These are phyloP conservation scores for Aspergillus egyptiacus DNA, from an alignment of 495 filamentous ascomycete species.

Conservation along the genomic window DNA sequence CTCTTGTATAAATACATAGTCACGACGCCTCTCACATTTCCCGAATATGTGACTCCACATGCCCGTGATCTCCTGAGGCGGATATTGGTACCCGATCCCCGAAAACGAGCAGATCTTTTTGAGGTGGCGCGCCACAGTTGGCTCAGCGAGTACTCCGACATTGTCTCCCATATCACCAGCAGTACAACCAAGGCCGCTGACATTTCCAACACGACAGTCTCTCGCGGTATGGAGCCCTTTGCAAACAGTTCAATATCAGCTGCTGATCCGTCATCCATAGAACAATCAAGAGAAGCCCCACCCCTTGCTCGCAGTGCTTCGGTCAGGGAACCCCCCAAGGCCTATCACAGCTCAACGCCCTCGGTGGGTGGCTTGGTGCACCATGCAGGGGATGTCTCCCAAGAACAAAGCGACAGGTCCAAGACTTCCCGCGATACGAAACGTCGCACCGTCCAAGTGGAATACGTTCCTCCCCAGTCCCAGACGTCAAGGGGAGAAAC, in stretches of 20 bases:
- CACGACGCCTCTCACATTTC: slow-evolving; percentile 93
- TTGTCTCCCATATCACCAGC: slow-evolving; percentile 94
- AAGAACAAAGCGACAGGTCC: slow-evolving; percentile 57
- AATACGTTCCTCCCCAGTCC: slow-evolving; percentile 91
- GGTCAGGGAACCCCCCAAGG: slow-evolving; percentile 79
- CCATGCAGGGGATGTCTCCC: slow-evolving; percentile 72
- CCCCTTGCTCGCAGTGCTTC: slow-evolving; percentile 77
- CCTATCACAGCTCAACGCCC: slow-evolving; percentile 49
- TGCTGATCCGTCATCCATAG: slow-evolving; percentile 36
- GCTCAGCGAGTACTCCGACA: slow-evolving; percentile 91
- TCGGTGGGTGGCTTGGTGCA: slow-evolving; percentile 62
- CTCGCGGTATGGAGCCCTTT: slow-evolving; percentile 48
- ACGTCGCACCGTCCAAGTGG: slow-evolving; percentile 90
- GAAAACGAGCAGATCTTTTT: slow-evolving; percentile 92
- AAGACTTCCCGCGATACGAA: slow-evolving; percentile 75
- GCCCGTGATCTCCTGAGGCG: slow-evolving; percentile 86
- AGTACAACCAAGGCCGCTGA: slow-evolving; percentile 83
- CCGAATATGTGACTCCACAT: slow-evolving; percentile 98
- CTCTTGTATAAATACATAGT: slow-evolving; percentile 99
- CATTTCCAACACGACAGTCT: slow-evolving; percentile 73
- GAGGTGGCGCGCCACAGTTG: slow-evolving; percentile 98
- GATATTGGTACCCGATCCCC: slow-evolving; percentile 93
- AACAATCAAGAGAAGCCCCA: slow-evolving; percentile 52
- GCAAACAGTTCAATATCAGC: background rate
- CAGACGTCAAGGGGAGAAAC: slow-evolving; percentile 65